These are phyloP conservation scores for Cystobasidium onofrii DNA, from an alignment of 768 basidiomycete species.

Conservation along the genomic window DNA sequence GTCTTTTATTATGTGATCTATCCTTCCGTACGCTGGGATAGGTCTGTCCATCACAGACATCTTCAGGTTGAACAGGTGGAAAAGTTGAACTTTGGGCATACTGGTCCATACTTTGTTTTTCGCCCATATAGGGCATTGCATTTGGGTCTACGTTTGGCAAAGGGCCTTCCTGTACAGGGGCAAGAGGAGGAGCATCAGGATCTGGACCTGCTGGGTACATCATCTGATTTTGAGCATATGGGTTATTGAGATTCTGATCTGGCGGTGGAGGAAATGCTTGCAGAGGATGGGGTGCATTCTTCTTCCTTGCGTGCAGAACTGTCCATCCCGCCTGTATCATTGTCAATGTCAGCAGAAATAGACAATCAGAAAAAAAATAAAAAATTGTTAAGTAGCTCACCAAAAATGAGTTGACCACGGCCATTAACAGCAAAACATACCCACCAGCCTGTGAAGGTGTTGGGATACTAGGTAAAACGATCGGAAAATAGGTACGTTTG, in stretches of 20 bases:
- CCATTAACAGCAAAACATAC: slow-evolving; percentile 13
- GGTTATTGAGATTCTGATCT: background rate
- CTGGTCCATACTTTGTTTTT: background rate
- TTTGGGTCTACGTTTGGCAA: background rate
- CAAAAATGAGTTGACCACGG: background rate
- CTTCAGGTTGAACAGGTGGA: background rate
- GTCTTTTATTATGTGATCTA: background rate
- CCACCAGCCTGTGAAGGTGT: background rate
- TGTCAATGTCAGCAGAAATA: background rate
- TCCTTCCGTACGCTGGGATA: background rate
- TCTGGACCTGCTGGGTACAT: no score
- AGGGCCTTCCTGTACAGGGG: background rate
- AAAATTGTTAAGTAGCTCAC: background rate
- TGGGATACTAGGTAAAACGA: background rate
- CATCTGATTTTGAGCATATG: no score
- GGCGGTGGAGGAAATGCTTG: no score
- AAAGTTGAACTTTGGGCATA: background rate
- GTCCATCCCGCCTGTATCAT: background rate
- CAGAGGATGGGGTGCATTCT: background rate
- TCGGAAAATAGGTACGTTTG: background rate
- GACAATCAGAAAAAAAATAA: background rate
- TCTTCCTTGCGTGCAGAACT: background rate
- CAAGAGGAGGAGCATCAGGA: background rate
- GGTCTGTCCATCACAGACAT: no score
- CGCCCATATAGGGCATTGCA: background rate